Evolutionary conservation across 2,329 filamentous ascomycete species (phyloP), one percentile per base, ranked within the genome.

Genomic region (Claviceps sp.): DNA sequence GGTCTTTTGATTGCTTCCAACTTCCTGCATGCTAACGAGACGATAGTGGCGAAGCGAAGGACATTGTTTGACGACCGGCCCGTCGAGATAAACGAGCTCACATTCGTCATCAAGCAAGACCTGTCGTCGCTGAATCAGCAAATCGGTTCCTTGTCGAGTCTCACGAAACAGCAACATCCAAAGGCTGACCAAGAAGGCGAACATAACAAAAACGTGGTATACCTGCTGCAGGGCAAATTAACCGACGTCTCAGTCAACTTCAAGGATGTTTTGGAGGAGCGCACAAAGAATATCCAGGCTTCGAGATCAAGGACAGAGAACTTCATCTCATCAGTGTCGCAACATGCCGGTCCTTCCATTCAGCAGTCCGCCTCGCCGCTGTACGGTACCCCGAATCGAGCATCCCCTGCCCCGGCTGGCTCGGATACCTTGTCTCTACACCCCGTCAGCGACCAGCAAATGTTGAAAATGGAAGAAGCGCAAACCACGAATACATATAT

Each of bases 51-150:
- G n/a, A 91, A 89, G 68, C 83, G 91, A 63, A 94, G 95, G 70
- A 95, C 93, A 9, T 82, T 98, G 44, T 98, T 98, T 66, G 93
- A 98, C 68, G 93, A 98, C 72, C 82, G 88, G 65, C 89, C 93
- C 0, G 87, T 96, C 52, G 93, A 98, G 70, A 96, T 97, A 67
- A 93, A 93, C 67, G 89, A 97, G 69, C 81, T 96, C 66, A 96
- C 90, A 7, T 96, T 90, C 63, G 86, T 97, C 64, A 96, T 97
- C 75, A 97, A 97, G 72, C 91, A 97, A 74, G 91, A 97, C 63
- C 79, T 97, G 50, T 88, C 88, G 1, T 82, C 74, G 9, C 67
- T 81, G 22, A 97, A 96, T 69, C 82, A 88, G 59, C 86, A 95
- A 64, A 97, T 97, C 60, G 85, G 86, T 46, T 75, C 77, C 9